Evolutionary conservation across 768 basidiomycete genomes (phyloP).

Genomic region (Pluteus cervinus): DNA sequence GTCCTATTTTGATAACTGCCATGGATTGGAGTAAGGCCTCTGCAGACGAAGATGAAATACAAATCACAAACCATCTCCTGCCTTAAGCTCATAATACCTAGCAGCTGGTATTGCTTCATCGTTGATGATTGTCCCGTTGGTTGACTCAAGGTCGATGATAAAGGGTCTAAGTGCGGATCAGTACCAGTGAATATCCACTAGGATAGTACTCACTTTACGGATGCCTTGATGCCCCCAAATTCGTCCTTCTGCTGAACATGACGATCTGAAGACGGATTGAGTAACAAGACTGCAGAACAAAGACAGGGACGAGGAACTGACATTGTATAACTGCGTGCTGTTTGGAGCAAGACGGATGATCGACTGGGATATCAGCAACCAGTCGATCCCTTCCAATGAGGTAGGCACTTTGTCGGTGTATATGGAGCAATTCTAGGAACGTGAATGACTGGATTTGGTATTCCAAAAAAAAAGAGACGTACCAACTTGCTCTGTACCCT

Average conservation of each 20-base stretch:
- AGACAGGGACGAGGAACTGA: slow-evolving; percentile 24
- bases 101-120: slow-evolving; percentile 78
- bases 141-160: slow-evolving; percentile 97
- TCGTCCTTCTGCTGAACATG: slow-evolving; percentile 85
- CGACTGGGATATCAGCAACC: slow-evolving; percentile 81
- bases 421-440: slow-evolving; percentile 76
- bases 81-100: slow-evolving; percentile 79
- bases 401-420: slow-evolving; percentile 92
- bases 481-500: slow-evolving; percentile 91
- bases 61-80: slow-evolving; percentile 61
- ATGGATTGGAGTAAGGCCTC: slow-evolving; percentile 1
- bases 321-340: slow-evolving; percentile 98
- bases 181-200: neutral
- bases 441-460: neutral
- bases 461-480: slow-evolving; percentile 22
- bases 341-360: slow-evolving; percentile 97
- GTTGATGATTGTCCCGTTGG: slow-evolving; percentile 92
- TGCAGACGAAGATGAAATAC: slow-evolving; percentile 3
- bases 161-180: slow-evolving; percentile 60
- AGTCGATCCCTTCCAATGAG: slow-evolving; percentile 85
- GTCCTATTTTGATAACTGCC: slow-evolving; percentile 81
- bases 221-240: slow-evolving; percentile 70
- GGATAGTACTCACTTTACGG: slow-evolving; percentile 65
- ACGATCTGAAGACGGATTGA: slow-evolving; percentile 48
- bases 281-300: slow-evolving; percentile 4